Percentiles rank a stretch among this genome's conserved stretches.
Evolutionary conservation across 257 asterid genomes (phyloP).

Genomic region (Coffea eugenioides): DNA sequence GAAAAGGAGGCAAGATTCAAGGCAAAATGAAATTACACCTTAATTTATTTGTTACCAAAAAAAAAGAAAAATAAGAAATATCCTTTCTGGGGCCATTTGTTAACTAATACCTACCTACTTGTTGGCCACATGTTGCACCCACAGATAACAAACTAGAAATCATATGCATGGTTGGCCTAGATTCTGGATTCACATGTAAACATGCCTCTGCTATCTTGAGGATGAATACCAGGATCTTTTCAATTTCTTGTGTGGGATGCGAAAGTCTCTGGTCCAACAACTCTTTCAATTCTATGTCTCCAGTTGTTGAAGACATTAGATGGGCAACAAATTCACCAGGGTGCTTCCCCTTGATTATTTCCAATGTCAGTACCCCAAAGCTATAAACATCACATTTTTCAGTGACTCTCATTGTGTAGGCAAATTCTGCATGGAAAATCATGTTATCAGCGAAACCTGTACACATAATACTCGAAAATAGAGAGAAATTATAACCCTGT

Average conservation of each 20-base stretch:
- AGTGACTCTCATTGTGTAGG: constrained; percentile 29
- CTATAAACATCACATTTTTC: constrained; percentile 40
- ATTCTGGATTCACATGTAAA: constrained; percentile 22
- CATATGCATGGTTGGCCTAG: constrained; percentile 39
- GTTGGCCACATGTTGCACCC: neutral
- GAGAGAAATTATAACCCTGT: neutral
- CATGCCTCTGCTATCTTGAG: constrained; percentile 29
- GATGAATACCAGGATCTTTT: constrained; percentile 12
- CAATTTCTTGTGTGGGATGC: constrained; percentile 9
- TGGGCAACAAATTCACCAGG: neutral
- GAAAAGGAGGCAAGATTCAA: no score
- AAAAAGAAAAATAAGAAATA: no score
- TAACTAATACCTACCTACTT: no score
- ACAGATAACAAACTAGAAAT: constrained; percentile 22
- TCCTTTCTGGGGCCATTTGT: no score
- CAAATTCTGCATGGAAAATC: constrained; percentile 21
- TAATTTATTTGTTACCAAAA: no score
- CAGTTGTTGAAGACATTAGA: neutral
- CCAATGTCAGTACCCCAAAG: constrained; percentile 40
- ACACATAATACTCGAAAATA: neutral
- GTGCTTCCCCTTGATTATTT: constrained; percentile 41
- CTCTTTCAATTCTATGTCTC: constrained; percentile 1
- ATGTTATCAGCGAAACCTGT: neutral
- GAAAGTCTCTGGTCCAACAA: constrained; percentile 20
- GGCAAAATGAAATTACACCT: no score